Base-by-base conservation (phyloP, 2,329 filamentous ascomycete species). In the Colletotrichum tropicale region DNA sequence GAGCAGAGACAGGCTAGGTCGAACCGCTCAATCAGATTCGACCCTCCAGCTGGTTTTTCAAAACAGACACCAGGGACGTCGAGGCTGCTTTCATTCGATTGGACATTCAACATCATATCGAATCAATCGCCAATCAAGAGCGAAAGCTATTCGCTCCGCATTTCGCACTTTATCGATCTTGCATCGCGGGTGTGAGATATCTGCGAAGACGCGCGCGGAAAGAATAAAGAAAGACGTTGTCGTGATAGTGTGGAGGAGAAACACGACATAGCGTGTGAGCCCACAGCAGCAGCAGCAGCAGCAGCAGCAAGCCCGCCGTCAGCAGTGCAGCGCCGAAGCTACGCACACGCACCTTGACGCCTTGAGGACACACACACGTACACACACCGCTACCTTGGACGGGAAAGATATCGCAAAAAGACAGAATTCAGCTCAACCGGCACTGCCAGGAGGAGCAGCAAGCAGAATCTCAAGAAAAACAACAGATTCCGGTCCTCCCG, bases 21-120 rank as follows among this genome's bases (percentile, higher is more conserved):
- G 69, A 75, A 73, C 72, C 76, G 70, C 78, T 79, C 78, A 82
- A 82, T 83, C 82, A 83, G 80, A 80, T 80, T 80, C 79, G 78
- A 76, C 78, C 43, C 66, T 61, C 36, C 36, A 70, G 34, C 60
- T 70, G 67, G 43, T 66, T 65, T 38, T 68, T 67, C 69, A 36
- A 77, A 77, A 76, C 67, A 61, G 43, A 76, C 66, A 70, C 43
- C 65, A 69, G 65, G 68, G 62, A 65, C 69, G 75, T 60, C 68
- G 24, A 64, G 56, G 52, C 64, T 67, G 43, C 67, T 69, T 24
- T 56, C 58, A 73, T 69, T 73, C 73, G n/a, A 75, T 75, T 75
- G 70, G 70, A 55, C 26, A 26, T 12, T 60, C 21, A 24, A 66
- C 67, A 58, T 68, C 72, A 68, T 66, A 68, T 75, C 68, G 52